Percentiles rank a stretch among this genome's conserved stretches.
Evolutionary conservation across 2,329 filamentous ascomycete species (phyloP).

Genomic region (Alternaria consortialis): DNA sequence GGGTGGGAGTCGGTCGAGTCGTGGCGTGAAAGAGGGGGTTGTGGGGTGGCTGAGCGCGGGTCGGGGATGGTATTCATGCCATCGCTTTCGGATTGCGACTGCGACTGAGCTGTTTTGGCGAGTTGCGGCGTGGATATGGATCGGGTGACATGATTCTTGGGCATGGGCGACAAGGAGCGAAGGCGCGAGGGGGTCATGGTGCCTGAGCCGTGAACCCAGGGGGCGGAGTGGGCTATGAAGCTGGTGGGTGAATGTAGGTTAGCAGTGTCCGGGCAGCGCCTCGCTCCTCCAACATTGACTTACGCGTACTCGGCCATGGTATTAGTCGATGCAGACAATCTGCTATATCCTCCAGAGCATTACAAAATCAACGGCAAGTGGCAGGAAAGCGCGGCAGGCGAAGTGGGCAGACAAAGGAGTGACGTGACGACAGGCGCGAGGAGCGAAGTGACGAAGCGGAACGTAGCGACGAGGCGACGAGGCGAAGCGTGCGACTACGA

Average conservation of each 20-base stretch:
- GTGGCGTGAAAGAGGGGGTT: constrained; percentile 43
- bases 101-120: constrained; percentile 42
- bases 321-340: constrained; percentile 9
- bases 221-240: constrained; percentile 44
- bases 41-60: constrained; percentile 55
- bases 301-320: constrained; percentile 41
- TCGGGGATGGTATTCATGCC: constrained; percentile 74
- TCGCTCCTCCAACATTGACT: constrained; percentile 17
- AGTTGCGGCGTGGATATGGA: constrained; percentile 51
- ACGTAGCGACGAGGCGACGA: constrained; percentile 4
- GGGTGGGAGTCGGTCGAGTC: constrained; percentile 63
- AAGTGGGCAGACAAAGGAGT: constrained; percentile 44
- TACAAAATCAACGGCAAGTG: constrained; percentile 11
- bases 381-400: constrained; percentile 2
- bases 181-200: constrained; percentile 48
- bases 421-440: constrained; percentile 27
- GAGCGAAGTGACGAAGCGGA: constrained; percentile 12
- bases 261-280: constrained; percentile 19
- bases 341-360: constrained; percentile 16
- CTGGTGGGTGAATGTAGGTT: constrained; percentile 29
- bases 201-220: constrained; percentile 46
- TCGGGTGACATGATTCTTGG: constrained; percentile 50
- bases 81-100: constrained; percentile 58
- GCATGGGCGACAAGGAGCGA: constrained; percentile 48
- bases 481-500: constrained; percentile 4